Evolutionary conservation across 306 rosid species (phyloP), one percentile per base, ranked within the genome.

Genomic region (Oemleria cerasiformis): DNA sequence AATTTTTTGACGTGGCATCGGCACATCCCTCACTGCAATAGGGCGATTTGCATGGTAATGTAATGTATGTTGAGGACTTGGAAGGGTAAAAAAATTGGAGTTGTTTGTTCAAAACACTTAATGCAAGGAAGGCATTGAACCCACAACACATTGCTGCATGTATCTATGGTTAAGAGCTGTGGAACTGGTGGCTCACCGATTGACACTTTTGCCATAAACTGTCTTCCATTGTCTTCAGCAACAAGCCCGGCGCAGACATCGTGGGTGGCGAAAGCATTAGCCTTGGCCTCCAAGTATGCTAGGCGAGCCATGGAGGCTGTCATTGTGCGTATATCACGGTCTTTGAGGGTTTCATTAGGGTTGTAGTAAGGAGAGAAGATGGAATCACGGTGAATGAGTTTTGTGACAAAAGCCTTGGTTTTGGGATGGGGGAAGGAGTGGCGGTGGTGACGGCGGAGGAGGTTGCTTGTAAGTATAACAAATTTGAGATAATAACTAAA

Each of bases 81-180:
- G 79, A 70, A 68, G 86, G 82, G 50, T 83, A 64, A 21, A 73
- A n/a, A 83, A 38, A 86, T 21, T 45, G 20, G 58, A 14, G 48
- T 41, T 15, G 9, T 10, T 67, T 67, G 82, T 0, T 6, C 14
- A 20, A 14, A 58, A 67, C 84, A 83, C 36, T 74, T 73, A 61
- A 74, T 41, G 84, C 87, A 83, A 76, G 86, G 86, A 48, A 41
- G 47, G 79, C 90, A 83, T 77, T 80, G 82, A n/a, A 79, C 7
- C 90, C 90, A 86, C 9, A 78, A 66, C 7, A 66, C 2, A 19
- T 16, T 30, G 67, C 86, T 82, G 30, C 54, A 83, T 1, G 86
- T 85, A 78, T 85, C 89, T 53, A 83, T 13, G 2, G 65, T 14
- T 23, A 76, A 49, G 65, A 86, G 79, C 43, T 86, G 85, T 65